Evolutionary conservation across 768 basidiomycete species (phyloP).

Genomic region (Epithele typhae): DNA sequence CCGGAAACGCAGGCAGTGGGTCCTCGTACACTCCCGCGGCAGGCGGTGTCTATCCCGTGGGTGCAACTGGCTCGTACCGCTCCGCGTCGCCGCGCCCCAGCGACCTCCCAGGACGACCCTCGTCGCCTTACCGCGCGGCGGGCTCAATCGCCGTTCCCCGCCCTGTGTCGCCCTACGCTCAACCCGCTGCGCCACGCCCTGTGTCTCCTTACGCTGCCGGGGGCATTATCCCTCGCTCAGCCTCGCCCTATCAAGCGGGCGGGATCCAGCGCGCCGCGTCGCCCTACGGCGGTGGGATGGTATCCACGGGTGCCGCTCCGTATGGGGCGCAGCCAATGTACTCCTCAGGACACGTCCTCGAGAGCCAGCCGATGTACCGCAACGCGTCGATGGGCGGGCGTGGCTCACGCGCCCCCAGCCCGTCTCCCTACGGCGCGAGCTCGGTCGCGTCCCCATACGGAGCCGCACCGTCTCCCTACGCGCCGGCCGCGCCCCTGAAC

Average conservation of each 20-base stretch:
- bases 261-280: conserved; percentile 18
- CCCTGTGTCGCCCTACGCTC: conserved; percentile 14
- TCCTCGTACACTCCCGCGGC: conserved; percentile 13
- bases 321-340: conserved; percentile 39
- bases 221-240: conserved; percentile 6
- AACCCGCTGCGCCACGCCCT: conserved; percentile 2
- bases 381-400: too few relatives aligned
- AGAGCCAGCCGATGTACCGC: conserved; percentile 41
- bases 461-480: background rate
- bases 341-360: conserved; percentile 38
- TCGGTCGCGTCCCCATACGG: conserved; percentile 1
- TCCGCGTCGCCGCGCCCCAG: conserved; percentile 18
- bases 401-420: conserved; percentile 46
- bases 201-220: conserved; percentile 11
- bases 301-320: conserved; percentile 30
- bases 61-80: conserved; percentile 10
- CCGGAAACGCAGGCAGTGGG: background rate
- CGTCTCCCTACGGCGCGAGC: conserved; percentile 41
- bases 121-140: conserved; percentile 1
- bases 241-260: conserved; percentile 17
- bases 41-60: conserved; percentile 14
- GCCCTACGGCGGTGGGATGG: conserved; percentile 13
- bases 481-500: background rate
- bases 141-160: conserved; percentile 4
- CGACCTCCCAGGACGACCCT: conserved; percentile 6